Conservation (phyloP, 345 rosid genomes). For the Passiflora organensis region DNA sequence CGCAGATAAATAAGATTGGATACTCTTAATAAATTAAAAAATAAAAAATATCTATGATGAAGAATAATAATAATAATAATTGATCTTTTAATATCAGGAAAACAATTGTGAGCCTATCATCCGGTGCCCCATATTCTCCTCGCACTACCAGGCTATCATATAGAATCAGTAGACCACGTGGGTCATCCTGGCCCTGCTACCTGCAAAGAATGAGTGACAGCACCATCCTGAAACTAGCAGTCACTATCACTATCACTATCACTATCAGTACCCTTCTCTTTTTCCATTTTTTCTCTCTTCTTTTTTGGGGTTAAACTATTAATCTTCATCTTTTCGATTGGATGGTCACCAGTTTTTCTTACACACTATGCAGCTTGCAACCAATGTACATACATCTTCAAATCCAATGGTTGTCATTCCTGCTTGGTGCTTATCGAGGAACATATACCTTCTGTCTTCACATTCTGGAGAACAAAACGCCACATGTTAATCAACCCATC, state of each 20-base stretch:
- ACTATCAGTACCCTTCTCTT: too few relatives aligned
- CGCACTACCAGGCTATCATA: background rate
- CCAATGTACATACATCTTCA: too few relatives aligned
- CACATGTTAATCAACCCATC: background rate
- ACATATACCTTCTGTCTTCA: background rate
- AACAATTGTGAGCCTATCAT: background rate
- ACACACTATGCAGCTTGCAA: too few relatives aligned
- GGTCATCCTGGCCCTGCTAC: constrained; percentile 16
- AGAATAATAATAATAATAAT: too few relatives aligned
- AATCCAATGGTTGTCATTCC: too few relatives aligned
- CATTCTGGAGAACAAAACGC: constrained; percentile 1
- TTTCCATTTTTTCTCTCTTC: background rate
- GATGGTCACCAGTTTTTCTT: constrained; percentile 15
- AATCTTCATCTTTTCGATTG: constrained; percentile 15
- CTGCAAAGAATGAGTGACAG: constrained; percentile 12
- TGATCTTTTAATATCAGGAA: background rate
- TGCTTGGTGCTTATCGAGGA: too few relatives aligned
- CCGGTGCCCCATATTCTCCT: constrained; percentile 1
- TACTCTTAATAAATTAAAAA: too few relatives aligned
- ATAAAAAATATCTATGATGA: too few relatives aligned
- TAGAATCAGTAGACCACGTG: constrained; percentile 19
- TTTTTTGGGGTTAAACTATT: background rate
- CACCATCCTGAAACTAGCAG: constrained; percentile 9
- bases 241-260: too few relatives aligned
- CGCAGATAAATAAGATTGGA: too few relatives aligned